These are phyloP conservation scores for Rhododendron kiyosumense DNA, from an alignment of 148 eudicot species.

Conservation along the genomic window DNA sequence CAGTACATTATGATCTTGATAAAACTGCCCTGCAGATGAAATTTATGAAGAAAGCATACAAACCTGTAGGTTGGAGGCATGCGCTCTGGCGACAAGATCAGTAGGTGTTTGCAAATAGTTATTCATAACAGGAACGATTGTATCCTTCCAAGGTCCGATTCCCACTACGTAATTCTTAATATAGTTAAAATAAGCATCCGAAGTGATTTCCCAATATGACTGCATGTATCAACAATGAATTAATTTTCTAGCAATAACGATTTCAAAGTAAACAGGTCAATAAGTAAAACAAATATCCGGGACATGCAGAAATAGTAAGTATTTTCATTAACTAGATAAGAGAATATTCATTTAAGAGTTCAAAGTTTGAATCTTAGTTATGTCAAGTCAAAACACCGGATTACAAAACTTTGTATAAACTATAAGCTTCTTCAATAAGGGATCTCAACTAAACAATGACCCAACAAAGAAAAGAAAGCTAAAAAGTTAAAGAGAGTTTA, in stretches of 20 bases:
- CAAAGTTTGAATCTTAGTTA: background rate
- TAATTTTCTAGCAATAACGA: background rate
- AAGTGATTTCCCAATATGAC: slow-evolving; percentile 86
- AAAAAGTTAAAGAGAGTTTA: background rate
- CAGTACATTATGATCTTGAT: background rate
- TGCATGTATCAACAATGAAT: slow-evolving; percentile 21
- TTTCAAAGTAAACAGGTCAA: background rate
- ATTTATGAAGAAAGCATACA: slow-evolving; percentile 6
- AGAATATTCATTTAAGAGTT: background rate
- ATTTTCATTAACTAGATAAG: background rate
- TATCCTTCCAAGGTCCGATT: slow-evolving; percentile 98
- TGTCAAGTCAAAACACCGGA: background rate
- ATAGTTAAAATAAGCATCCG: slow-evolving; percentile 73
- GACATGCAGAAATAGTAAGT: background rate
- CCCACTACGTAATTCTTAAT: slow-evolving; percentile 78
- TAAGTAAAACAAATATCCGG: background rate
- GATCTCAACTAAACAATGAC: background rate
- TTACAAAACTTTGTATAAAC: background rate
- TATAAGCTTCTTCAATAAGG: background rate
- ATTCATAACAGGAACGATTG: slow-evolving; percentile 56
- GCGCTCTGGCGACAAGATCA: slow-evolving; percentile 96
- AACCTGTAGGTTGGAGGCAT: slow-evolving; percentile 79
- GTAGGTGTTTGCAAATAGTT: slow-evolving; percentile 71
- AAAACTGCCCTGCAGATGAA: background rate
- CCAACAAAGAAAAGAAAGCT: background rate